These are phyloP conservation scores for Cajanus cajan DNA, from an alignment of 306 rosid genomes.

Conservation along the genomic window DNA sequence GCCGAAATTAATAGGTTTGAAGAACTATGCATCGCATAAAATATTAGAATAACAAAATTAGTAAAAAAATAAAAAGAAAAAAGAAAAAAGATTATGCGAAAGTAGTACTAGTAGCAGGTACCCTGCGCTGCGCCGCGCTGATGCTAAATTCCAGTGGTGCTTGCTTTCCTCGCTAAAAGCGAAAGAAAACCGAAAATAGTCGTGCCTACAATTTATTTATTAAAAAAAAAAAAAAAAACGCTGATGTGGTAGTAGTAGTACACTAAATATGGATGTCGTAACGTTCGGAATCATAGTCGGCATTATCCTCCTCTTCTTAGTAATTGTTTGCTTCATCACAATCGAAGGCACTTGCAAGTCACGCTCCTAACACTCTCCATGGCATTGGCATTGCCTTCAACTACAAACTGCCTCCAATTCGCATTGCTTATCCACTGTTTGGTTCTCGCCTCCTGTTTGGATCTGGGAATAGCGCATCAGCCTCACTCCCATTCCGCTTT, in stretches of 20 bases:
- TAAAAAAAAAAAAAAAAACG: not conserved
- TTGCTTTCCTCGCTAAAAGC: not conserved
- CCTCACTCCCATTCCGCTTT: conserved; percentile 32
- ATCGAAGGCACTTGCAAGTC: conserved; percentile 78
- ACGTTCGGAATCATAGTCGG: conserved; percentile 80
- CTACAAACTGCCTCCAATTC: not conserved
- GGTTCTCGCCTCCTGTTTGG: conserved; percentile 43
- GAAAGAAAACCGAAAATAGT: not conserved
- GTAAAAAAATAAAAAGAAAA: too few species aligned
- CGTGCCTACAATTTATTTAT: not conserved
- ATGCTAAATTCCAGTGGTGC: too few species aligned
- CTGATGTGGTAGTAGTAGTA: not conserved
- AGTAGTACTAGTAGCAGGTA: not conserved
- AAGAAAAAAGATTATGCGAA: not conserved
- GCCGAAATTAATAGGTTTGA: too few species aligned
- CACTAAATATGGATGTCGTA: conserved; percentile 57
- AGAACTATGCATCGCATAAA: too few species aligned
- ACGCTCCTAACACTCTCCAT: conserved; percentile 41
- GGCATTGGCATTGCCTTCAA: conserved; percentile 26
- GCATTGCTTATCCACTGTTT: conserved; percentile 27
- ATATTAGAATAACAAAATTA: too few species aligned
- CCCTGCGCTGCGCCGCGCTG: not conserved
- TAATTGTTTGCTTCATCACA: conserved; percentile 64
- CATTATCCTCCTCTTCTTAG: conserved; percentile 68
- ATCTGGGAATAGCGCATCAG: conserved; percentile 52